Evolutionary conservation across 176 grass and related monocot species (phyloP).

Genomic region (Avena sativa): DNA sequence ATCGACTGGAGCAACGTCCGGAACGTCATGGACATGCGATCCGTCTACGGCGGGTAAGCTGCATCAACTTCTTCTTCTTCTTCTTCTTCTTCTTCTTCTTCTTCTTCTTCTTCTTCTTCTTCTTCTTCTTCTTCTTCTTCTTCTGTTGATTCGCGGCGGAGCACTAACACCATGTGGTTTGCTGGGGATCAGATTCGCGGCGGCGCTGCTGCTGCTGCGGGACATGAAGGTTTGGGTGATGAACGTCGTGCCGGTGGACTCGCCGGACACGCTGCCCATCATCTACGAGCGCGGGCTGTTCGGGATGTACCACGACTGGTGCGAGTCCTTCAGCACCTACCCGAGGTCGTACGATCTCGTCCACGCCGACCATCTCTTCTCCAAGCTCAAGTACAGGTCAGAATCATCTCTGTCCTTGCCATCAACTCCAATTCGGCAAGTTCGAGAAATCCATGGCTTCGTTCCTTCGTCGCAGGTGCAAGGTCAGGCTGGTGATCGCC

Average conservation of each 20-base stretch:
- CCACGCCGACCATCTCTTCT: conserved; percentile 60
- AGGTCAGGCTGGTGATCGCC: conserved; percentile 55
- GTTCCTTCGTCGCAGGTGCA: conserved; percentile 56
- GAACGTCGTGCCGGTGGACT: conserved; percentile 51
- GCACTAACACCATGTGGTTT: neutral
- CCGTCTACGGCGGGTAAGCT: conserved; percentile 83
- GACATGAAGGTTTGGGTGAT: conserved; percentile 58
- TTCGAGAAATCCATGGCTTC: neutral
- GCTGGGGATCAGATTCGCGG: conserved; percentile 38
- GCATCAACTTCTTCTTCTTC: neutral
- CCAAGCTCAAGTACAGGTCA: conserved; percentile 45
- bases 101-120: no score
- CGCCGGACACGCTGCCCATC: conserved; percentile 54
- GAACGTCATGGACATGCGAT: conserved; percentile 97
- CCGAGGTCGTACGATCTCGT: conserved; percentile 50
- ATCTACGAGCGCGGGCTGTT: conserved; percentile 57
- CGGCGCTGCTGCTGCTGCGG: conserved; percentile 20
- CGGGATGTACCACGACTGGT: conserved; percentile 65
- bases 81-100: neutral
- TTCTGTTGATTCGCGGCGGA: neutral
- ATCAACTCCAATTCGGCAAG: neutral
- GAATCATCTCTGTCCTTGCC: neutral
- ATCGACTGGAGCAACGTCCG: conserved; percentile 76
- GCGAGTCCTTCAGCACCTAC: conserved; percentile 64
- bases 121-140: neutral